phyloP scores from a whole-genome alignment of 345 rosid species.

The Lumnitzera racemosa region DNA sequence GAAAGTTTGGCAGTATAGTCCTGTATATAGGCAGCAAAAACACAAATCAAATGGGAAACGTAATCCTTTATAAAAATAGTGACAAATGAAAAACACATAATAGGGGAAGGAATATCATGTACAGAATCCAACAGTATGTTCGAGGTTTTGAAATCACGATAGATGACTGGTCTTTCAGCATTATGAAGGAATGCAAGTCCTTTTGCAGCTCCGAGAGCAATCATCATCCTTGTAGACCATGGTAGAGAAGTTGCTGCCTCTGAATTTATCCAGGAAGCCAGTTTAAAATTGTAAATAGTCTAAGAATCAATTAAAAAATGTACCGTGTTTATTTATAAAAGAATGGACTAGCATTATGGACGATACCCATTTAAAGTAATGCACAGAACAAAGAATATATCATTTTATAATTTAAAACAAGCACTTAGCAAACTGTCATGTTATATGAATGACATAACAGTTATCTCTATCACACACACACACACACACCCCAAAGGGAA shows the following conservation, averaged over 20 bases:
- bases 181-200: conserved; percentile 97
- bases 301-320: too few species aligned
- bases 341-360: too few species aligned
- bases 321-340: too few species aligned
- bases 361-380: too few species aligned
- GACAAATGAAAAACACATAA: conserved; percentile 4
- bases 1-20: conserved; percentile 95
- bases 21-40: conserved; percentile 28
- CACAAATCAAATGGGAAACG: conserved; percentile 14
- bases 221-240: conserved; percentile 94
- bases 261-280: conserved; percentile 29
- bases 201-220: conserved; percentile 97
- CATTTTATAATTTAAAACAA: too few species aligned
- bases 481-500: not conserved
- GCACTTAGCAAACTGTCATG: not conserved
- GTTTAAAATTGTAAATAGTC: conserved; percentile 15
- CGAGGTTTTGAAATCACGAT: conserved; percentile 94
- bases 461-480: too few species aligned
- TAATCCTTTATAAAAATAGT: not conserved
- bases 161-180: conserved; percentile 92
- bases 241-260: conserved; percentile 72
- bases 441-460: not conserved
- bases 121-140: conserved; percentile 93
- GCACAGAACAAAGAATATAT: too few species aligned
- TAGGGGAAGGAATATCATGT: conserved; percentile 5